A percentile compares a stretch with the other conserved stretches of the same genome.
Evolutionary conservation across 1,139 yeast species (phyloP).

Genomic region (Saccharomycopsis hybrid): DNA sequence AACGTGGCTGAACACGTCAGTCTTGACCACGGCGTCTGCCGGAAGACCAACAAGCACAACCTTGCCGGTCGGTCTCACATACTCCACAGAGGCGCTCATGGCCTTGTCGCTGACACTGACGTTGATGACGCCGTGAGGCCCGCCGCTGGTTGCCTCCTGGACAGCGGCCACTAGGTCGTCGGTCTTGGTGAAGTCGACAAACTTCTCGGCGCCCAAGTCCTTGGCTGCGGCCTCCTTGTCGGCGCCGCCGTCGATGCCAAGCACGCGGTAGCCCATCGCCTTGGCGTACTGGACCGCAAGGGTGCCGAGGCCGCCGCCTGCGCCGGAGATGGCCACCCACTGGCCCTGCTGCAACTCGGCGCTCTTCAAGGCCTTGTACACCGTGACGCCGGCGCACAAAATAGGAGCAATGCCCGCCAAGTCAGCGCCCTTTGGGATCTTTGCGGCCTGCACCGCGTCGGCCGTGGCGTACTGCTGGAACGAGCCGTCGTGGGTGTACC

Average conservation of each 20-base stretch:
- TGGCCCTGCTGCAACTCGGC: constrained; percentile 50
- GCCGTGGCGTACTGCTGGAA: constrained; percentile 66
- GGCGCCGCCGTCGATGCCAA: constrained; percentile 58
- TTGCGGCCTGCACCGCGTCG: constrained; percentile 59
- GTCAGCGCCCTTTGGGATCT: constrained; percentile 50
- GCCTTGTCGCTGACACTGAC: constrained; percentile 75
- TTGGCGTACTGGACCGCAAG: constrained; percentile 57
- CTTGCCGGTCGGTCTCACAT: constrained; percentile 69
- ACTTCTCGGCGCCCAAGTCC: constrained; percentile 51
- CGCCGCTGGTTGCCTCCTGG: constrained; percentile 57
- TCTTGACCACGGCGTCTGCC: constrained; percentile 56
- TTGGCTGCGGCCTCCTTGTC: constrained; percentile 48
- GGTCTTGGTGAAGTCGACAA: constrained; percentile 46
- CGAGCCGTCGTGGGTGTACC: constrained; percentile 63
- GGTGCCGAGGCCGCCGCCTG: constrained; percentile 63
- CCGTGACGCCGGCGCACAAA: constrained; percentile 64
- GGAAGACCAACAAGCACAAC: constrained; percentile 80
- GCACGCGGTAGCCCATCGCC: constrained; percentile 58
- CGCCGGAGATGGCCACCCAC: constrained; percentile 62
- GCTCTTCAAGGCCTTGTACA: constrained; percentile 59
- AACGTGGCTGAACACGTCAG: constrained; percentile 60
- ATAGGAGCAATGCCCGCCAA: constrained; percentile 54
- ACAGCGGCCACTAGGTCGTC: constrained; percentile 51
- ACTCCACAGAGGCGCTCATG: constrained; percentile 58
- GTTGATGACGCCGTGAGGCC: constrained; percentile 73